Percentiles rank a stretch among this genome's conserved stretches.
Evolutionary conservation across 2,329 filamentous ascomycete genomes (phyloP).

Genomic region (Bipolaris bicolor): DNA sequence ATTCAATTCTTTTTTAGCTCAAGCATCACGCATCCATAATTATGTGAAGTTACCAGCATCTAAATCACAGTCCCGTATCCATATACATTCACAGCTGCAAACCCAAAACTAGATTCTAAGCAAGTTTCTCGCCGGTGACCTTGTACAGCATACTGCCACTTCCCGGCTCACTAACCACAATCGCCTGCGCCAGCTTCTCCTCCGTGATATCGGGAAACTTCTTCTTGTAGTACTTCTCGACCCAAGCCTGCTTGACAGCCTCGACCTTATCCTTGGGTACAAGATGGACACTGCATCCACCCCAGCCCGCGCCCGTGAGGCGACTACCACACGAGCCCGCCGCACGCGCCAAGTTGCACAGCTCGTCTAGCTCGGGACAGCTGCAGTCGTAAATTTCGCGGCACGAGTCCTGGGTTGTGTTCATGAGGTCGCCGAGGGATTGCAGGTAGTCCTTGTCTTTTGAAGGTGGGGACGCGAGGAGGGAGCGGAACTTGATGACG

Average conservation of each 20-base stretch:
- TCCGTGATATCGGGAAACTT: slow-evolving; percentile 69
- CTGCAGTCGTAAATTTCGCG: slow-evolving; percentile 89
- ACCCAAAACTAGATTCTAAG: slow-evolving; percentile 18
- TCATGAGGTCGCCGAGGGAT: slow-evolving; percentile 81
- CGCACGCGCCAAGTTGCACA: slow-evolving; percentile 78
- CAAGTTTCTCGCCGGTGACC: slow-evolving; percentile 40
- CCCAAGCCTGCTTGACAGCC: slow-evolving; percentile 76
- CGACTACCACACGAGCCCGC: slow-evolving; percentile 85
- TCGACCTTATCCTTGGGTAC: slow-evolving; percentile 83
- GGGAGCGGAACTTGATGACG: slow-evolving; percentile 80
- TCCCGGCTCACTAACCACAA: slow-evolving; percentile 88
- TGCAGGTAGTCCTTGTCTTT: slow-evolving; percentile 69
- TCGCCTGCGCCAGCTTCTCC: slow-evolving; percentile 77
- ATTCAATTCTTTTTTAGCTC: background rate
- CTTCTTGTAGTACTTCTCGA: slow-evolving; percentile 81
- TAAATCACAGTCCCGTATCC: background rate
- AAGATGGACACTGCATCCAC: slow-evolving; percentile 92
- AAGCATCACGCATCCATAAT: background rate
- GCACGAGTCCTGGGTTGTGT: slow-evolving; percentile 87
- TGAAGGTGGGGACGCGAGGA: slow-evolving; percentile 62
- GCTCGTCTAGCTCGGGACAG: slow-evolving; percentile 86
- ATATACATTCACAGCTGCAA: background rate
- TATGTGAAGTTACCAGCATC: background rate
- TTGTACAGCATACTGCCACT: slow-evolving; percentile 62
- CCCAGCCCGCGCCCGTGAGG: slow-evolving; percentile 94